These are phyloP conservation scores for Aureobasidium sp. DNA, from an alignment of 2,329 filamentous ascomycete species.

Conservation along the genomic window DNA sequence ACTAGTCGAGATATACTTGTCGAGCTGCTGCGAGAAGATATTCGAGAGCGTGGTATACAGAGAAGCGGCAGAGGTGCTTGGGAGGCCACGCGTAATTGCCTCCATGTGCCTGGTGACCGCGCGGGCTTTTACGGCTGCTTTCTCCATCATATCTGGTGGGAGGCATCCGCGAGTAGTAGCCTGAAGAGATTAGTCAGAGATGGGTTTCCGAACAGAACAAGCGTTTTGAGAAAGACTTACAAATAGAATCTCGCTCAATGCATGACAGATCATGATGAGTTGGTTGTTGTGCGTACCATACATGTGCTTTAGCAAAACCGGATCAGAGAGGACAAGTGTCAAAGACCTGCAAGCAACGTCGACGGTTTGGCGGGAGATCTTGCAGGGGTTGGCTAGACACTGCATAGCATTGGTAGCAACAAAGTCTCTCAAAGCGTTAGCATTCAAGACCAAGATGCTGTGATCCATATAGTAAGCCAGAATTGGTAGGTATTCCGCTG, in stretches of 20 bases:
- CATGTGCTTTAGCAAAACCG: neutral
- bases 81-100: neutral
- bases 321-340: neutral
- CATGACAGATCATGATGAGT: constrained; percentile 3
- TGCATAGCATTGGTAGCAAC: neutral
- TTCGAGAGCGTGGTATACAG: neutral
- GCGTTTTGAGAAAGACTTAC: neutral
- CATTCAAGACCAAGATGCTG: neutral
- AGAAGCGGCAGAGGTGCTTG: neutral
- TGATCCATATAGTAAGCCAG: constrained; percentile 1
- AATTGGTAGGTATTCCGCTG: neutral
- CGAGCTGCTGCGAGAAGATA: neutral
- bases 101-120: neutral
- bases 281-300: neutral
- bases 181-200: neutral
- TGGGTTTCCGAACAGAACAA: too few species aligned
- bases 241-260: neutral
- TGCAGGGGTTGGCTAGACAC: neutral
- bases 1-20: neutral
- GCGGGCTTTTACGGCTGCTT: neutral
- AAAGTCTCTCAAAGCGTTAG: neutral
- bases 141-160: neutral
- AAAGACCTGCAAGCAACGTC: constrained; percentile 2
- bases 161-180: constrained; percentile 2
- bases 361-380: neutral